Evolutionary conservation across 208 protist species (phyloP).

Genomic region (Strigomonas culicis): DNA sequence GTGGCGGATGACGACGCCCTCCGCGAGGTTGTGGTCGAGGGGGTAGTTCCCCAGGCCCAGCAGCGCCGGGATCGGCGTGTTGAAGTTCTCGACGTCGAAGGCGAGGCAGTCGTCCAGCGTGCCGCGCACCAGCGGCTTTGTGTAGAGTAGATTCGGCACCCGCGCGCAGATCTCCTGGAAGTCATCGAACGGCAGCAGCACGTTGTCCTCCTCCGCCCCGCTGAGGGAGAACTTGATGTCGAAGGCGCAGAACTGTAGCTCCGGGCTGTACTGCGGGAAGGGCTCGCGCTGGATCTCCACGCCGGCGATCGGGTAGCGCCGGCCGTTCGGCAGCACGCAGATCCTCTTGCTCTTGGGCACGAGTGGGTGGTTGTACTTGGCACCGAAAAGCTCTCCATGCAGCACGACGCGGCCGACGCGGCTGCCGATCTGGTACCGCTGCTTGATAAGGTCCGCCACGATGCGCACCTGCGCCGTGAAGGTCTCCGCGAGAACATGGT

Average conservation of each 20-base stretch:
- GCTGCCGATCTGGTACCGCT: slow-evolving; percentile 16
- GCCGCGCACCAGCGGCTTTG: slow-evolving; percentile 68
- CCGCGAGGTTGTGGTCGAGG: slow-evolving; percentile 73
- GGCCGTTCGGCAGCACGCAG: slow-evolving; percentile 51
- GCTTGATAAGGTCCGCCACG: slow-evolving; percentile 38
- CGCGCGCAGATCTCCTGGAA: slow-evolving; percentile 57
- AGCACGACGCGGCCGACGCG: slow-evolving; percentile 52
- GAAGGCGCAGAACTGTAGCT: slow-evolving; percentile 87
- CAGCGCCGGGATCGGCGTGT: slow-evolving; percentile 72
- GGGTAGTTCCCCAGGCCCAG: slow-evolving; percentile 86
- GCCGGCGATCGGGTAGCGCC: slow-evolving; percentile 39
- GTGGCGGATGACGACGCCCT: slow-evolving; percentile 84
- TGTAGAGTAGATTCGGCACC: slow-evolving; percentile 67
- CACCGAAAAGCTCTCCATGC: slow-evolving; percentile 87
- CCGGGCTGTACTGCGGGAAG: slow-evolving; percentile 85
- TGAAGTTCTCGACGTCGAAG: slow-evolving; percentile 83
- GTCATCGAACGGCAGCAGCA: slow-evolving; percentile 68
- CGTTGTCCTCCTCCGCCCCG: slow-evolving; percentile 24
- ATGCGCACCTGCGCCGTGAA: slow-evolving; percentile 33
- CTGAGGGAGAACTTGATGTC: slow-evolving; percentile 76
- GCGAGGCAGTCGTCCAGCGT: slow-evolving; percentile 68
- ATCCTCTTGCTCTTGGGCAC: slow-evolving; percentile 44
- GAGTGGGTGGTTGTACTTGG: slow-evolving; percentile 82
- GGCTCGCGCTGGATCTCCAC: slow-evolving; percentile 60
- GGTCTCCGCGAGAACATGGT: slow-evolving; percentile 69